Evolutionary conservation across 1,139 yeast species (phyloP).

Genomic region (Suhomyces anneliseae): DNA sequence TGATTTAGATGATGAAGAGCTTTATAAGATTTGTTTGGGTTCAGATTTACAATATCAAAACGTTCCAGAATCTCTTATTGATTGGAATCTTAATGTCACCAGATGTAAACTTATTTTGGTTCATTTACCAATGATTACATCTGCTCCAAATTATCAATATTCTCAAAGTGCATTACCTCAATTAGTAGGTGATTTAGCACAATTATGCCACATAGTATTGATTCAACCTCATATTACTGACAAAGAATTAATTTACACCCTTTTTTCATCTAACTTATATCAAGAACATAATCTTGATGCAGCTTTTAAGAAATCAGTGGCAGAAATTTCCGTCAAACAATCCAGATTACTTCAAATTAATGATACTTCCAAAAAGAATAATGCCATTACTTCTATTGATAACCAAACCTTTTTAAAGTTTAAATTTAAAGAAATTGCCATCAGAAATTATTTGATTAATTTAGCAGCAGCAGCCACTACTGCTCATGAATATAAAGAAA

Average conservation of each 20-base stretch:
- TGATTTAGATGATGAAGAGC: conserved; percentile 29
- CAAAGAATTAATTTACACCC: conserved; percentile 42
- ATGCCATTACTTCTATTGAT: conserved; percentile 30
- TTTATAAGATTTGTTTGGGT: conserved; percentile 43
- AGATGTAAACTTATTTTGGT: conserved; percentile 44
- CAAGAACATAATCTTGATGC: conserved; percentile 49
- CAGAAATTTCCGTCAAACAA: conserved; percentile 52
- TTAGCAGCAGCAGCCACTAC: conserved; percentile 59
- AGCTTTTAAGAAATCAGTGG: conserved; percentile 49
- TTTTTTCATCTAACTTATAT: conserved; percentile 45
- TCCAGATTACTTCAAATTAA: conserved; percentile 46
- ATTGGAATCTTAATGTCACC: conserved; percentile 50
- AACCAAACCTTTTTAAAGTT: conserved; percentile 34
- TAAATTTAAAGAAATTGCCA: conserved; percentile 47
- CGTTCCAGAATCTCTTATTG: conserved; percentile 42
- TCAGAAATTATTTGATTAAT: conserved; percentile 51
- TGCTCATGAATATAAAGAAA: conserved; percentile 48
- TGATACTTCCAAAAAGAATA: conserved; percentile 22
- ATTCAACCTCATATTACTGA: conserved; percentile 46
- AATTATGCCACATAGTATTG: conserved; percentile 39
- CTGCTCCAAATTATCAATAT: conserved; percentile 39
- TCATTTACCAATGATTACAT: conserved; percentile 40
- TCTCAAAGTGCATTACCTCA: conserved; percentile 39
- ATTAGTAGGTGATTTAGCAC: conserved; percentile 47
- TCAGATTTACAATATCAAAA: conserved; percentile 43